phyloP scores from a whole-genome alignment of 1,284 basidiomycete genomes.

The Agaricales sp. region DNA sequence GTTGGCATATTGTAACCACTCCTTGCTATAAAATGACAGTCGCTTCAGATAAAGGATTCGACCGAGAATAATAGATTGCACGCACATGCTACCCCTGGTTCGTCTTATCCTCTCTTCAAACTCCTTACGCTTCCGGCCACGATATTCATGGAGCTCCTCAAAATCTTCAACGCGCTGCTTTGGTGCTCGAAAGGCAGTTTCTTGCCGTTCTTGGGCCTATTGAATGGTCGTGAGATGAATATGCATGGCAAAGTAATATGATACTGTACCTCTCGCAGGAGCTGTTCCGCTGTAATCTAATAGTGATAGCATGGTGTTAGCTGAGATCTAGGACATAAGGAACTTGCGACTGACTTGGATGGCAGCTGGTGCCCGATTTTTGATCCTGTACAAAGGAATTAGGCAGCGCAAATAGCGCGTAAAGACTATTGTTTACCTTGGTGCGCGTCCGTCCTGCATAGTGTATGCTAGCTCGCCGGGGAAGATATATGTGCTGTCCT shows the following conservation, averaged over 20 bases:
- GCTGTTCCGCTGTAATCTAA: constrained; percentile 95
- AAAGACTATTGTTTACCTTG: constrained; percentile 27
- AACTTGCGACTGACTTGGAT: constrained; percentile 53
- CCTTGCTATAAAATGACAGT: constrained; percentile 38
- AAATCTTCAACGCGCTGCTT: constrained; percentile 93
- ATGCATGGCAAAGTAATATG: neutral
- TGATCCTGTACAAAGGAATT: constrained; percentile 46
- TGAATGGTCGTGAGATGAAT: constrained; percentile 1
- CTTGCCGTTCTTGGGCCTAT: constrained; percentile 94
- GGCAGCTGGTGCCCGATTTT: constrained; percentile 89
- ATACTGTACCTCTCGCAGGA: constrained; percentile 77
- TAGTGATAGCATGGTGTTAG: constrained; percentile 10
- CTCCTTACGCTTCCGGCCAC: constrained; percentile 90
- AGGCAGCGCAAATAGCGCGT: constrained; percentile 6
- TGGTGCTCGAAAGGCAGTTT: constrained; percentile 84
- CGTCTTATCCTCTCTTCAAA: constrained; percentile 94
- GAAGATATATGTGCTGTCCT: too few species aligned
- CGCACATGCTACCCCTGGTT: constrained; percentile 78
- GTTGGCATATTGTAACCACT: constrained; percentile 77
- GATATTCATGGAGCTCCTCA: constrained; percentile 95
- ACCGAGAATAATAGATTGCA: constrained; percentile 7
- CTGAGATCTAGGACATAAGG: neutral
- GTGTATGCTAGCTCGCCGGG: constrained; percentile 1
- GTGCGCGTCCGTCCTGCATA: constrained; percentile 48
- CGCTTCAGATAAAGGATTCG: constrained; percentile 1